Conservation (phyloP, 768 basidiomycete genomes). For the Crassisporium funariophilum region DNA sequence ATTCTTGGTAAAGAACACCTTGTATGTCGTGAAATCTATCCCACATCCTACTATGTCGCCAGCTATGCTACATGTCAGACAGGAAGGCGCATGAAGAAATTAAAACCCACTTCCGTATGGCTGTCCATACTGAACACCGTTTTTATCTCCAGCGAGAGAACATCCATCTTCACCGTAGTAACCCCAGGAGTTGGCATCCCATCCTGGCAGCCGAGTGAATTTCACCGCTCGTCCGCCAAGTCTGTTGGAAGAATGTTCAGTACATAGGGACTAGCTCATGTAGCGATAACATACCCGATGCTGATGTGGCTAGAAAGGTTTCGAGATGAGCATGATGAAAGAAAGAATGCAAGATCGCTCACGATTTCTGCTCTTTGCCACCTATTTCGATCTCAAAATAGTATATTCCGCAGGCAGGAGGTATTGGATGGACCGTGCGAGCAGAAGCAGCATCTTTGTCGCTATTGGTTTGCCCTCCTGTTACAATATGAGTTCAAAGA, state of each 20-base stretch:
- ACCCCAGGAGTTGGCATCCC: conserved; percentile 87
- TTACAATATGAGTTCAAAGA: conserved; percentile 9
- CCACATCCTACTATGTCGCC: conserved; percentile 93
- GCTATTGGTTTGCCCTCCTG: conserved; percentile 52
- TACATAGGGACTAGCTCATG: conserved; percentile 8
- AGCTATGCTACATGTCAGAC: conserved; percentile 44
- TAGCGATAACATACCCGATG: conserved; percentile 60
- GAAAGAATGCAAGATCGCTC: conserved; percentile 26
- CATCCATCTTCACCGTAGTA: conserved; percentile 91
- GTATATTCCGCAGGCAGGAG: conserved; percentile 86
- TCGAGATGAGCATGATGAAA: conserved; percentile 17
- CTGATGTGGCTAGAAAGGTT: conserved; percentile 64
- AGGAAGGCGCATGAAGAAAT: not conserved
- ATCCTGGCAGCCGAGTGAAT: conserved; percentile 79
- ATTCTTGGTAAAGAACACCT: conserved; percentile 91
- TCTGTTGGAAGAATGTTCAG: conserved; percentile 35
- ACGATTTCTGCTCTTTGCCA: conserved; percentile 83
- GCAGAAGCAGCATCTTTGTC: conserved; percentile 88
- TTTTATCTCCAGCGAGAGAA: conserved; percentile 73
- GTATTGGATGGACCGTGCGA: conserved; percentile 75
- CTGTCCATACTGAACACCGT: conserved; percentile 73
- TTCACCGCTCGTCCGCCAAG: conserved; percentile 69
- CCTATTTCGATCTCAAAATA: conserved; percentile 92
- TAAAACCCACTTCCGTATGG: conserved; percentile 72
- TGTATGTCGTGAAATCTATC: conserved; percentile 80